A percentile compares a stretch with the other conserved stretches of the same genome.
These are phyloP conservation scores for Phytopythium helicoides DNA, from an alignment of 352 stramenopile genomes.

Conservation along the genomic window DNA sequence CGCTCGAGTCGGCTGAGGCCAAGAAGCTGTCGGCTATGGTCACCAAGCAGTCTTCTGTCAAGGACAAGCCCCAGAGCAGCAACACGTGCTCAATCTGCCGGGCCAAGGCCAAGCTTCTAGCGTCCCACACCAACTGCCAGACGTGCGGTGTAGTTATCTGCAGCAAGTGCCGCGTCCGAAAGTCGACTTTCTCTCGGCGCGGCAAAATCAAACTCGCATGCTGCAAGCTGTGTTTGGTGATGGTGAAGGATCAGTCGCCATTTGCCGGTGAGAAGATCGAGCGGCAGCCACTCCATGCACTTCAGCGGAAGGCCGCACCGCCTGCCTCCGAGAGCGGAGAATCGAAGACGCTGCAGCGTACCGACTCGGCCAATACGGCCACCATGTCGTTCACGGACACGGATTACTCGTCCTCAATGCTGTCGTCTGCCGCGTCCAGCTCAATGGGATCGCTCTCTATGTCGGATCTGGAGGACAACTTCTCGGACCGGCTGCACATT, in stretches of 20 bases:
- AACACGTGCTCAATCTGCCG: conserved; percentile 64
- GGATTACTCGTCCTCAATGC: conserved; percentile 53
- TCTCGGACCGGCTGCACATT: conserved; percentile 17
- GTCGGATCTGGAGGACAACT: conserved; percentile 51
- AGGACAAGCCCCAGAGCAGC: conserved; percentile 30
- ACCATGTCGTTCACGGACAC: conserved; percentile 44
- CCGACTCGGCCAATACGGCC: conserved; percentile 17
- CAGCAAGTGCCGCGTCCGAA: conserved; percentile 70
- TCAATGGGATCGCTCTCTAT: conserved; percentile 43
- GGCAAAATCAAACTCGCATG: conserved; percentile 67
- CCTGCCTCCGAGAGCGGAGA: conserved; percentile 6
- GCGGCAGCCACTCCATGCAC: conserved; percentile 21
- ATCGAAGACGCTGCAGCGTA: conserved; percentile 23
- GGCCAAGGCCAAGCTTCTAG: conserved; percentile 50
- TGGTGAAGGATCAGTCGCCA: conserved; percentile 63
- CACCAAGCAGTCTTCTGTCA: conserved; percentile 33
- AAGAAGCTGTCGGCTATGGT: conserved; percentile 75
- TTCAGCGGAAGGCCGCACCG: conserved; percentile 16
- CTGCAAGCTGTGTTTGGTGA: conserved; percentile 72
- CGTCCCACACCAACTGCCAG: conserved; percentile 53
- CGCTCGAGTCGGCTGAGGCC: conserved; percentile 44
- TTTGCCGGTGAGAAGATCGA: conserved; percentile 55
- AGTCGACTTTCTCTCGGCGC: conserved; percentile 45
- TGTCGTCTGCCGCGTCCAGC: conserved; percentile 49
- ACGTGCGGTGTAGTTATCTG: conserved; percentile 72